A percentile compares a stretch with the other conserved stretches of the same genome.
Conservation (phyloP, 805 yeast species). For the Sungouiella blattae region DNA sequence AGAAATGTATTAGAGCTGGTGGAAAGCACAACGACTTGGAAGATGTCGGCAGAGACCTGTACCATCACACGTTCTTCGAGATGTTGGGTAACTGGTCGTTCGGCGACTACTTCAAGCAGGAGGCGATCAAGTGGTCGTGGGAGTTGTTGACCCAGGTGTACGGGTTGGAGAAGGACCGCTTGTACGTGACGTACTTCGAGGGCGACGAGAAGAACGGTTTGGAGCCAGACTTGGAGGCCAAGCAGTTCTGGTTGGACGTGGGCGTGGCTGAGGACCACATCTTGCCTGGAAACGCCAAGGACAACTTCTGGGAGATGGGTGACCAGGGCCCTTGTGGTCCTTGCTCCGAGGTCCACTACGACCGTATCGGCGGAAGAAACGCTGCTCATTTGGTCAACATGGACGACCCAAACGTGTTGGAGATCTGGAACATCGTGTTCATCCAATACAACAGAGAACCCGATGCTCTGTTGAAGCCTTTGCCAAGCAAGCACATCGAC, state of each 20-base stretch:
- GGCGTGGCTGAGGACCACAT: constrained; percentile 94
- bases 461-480: constrained; percentile 69
- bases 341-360: constrained; percentile 96
- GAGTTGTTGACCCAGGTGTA: constrained; percentile 83
- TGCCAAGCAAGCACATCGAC: constrained; percentile 95
- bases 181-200: constrained; percentile 94
- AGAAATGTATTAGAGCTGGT: constrained; percentile 98
- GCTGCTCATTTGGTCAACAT: constrained; percentile 85
- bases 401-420: constrained; percentile 98
- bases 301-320: constrained; percentile 99
- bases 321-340: constrained; percentile 99
- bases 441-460: constrained; percentile 96
- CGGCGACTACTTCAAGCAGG: constrained; percentile 97
- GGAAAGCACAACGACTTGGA: constrained; percentile 98
- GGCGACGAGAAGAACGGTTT: constrained; percentile 83
- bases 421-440: constrained; percentile 97
- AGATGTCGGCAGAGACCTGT: constrained; percentile 96
- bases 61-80: constrained; percentile 98
- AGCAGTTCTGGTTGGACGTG: constrained; percentile 74
- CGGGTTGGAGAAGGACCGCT: constrained; percentile 71
- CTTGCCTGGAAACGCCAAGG: constrained; percentile 84
- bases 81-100: constrained; percentile 99
- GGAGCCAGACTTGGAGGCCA: constrained; percentile 92
- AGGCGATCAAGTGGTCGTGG: constrained; percentile 89
- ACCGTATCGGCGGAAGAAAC: constrained; percentile 97